Percentiles rank a stretch among this genome's conserved stretches.
phyloP scores from a whole-genome alignment of 2,329 filamentous ascomycete species.

The Sporothrix humicola region DNA sequence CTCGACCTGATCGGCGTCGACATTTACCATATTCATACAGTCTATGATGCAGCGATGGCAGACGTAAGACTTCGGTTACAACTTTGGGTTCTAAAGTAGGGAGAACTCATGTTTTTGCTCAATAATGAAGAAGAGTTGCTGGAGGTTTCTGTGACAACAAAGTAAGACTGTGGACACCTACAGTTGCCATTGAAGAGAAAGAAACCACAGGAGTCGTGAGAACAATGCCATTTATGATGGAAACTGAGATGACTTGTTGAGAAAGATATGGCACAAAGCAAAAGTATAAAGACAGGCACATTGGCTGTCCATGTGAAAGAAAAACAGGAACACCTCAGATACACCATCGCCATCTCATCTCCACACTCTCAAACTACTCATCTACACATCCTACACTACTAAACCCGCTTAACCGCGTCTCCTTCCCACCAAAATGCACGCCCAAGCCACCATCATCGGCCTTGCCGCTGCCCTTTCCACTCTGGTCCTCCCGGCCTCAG shows the following conservation, averaged over 20 bases:
- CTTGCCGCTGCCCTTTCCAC: constrained; percentile 19
- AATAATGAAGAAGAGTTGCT: too few relatives aligned
- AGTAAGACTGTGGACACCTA: too few relatives aligned
- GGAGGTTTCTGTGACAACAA: too few relatives aligned
- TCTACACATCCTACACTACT: background rate
- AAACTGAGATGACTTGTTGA: too few relatives aligned
- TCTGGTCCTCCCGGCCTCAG: constrained; percentile 13
- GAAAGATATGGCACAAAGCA: too few relatives aligned
- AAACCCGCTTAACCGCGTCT: background rate
- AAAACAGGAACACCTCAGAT: background rate
- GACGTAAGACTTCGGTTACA: background rate
- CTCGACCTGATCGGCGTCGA: background rate
- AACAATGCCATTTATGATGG: too few relatives aligned
- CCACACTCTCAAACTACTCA: background rate
- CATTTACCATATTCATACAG: background rate
- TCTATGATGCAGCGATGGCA: background rate
- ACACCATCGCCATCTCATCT: background rate
- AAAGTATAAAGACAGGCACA: background rate
- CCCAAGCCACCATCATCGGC: constrained; percentile 9
- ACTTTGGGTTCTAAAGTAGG: too few relatives aligned
- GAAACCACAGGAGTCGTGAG: too few relatives aligned
- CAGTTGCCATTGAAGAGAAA: too few relatives aligned
- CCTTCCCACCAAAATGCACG: constrained; percentile 1
- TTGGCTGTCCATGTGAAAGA: background rate
- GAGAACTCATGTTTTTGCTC: too few relatives aligned